A percentile compares a stretch with the other conserved stretches of the same genome.
phyloP scores from a whole-genome alignment of 2,329 filamentous ascomycete genomes.

The Fusarium luffae region DNA sequence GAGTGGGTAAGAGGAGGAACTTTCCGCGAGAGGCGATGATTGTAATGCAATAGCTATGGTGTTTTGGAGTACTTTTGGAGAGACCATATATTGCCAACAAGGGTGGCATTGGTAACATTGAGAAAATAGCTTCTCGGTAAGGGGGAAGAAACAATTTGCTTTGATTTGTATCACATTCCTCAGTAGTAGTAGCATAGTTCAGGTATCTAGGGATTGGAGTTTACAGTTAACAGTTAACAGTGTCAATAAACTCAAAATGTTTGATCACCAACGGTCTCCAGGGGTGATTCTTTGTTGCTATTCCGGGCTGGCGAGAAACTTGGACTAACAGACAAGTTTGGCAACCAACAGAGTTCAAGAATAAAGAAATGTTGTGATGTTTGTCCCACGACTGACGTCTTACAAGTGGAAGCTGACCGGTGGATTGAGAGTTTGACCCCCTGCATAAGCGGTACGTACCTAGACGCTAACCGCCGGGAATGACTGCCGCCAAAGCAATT shows the following conservation, averaged over 20 bases:
- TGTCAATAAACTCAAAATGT: constrained; percentile 1
- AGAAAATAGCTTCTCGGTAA: neutral
- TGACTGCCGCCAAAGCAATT: constrained; percentile 45
- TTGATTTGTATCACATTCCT: constrained; percentile 22
- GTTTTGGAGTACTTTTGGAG: constrained; percentile 1
- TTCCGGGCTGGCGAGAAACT: neutral
- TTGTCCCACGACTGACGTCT: constrained; percentile 15
- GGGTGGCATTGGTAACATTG: neutral
- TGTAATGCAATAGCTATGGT: neutral
- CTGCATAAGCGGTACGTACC: constrained; percentile 31
- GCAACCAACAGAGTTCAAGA: neutral
- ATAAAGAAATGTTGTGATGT: constrained; percentile 5
- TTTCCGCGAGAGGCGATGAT: constrained; percentile 50
- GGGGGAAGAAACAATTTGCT: constrained; percentile 6
- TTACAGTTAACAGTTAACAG: constrained; percentile 1
- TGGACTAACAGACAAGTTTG: neutral
- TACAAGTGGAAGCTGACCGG: constrained; percentile 7
- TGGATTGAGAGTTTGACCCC: constrained; percentile 20
- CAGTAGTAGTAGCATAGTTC: constrained; percentile 7
- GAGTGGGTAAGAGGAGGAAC: constrained; percentile 74
- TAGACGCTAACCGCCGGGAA: constrained; percentile 24
- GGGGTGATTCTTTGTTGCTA: neutral
- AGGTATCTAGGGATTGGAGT: constrained; percentile 13
- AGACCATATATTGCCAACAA: neutral
- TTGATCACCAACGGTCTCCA: neutral